Base-by-base conservation (phyloP, 148 eudicot species). In the Vaccinium vitisidaea region DNA sequence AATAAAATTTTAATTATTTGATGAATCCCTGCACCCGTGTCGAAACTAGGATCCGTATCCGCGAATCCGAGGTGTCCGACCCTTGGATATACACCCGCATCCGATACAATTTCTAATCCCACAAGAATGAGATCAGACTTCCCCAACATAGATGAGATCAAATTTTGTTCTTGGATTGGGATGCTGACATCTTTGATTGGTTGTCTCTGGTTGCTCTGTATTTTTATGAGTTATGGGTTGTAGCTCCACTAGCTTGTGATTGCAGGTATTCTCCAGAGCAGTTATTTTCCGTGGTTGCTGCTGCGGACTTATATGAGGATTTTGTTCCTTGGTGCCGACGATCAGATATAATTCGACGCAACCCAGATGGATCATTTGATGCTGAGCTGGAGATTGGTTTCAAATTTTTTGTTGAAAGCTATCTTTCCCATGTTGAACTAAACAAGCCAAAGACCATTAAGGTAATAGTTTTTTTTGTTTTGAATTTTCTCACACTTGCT, bases 291-390 rank as follows among this genome's bases (percentile, higher is more conserved):
- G 99, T 96, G 85, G 98, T 96, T 90, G 97, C 94, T 89, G 95
- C 94, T 90, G 99, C 92, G 78, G 99, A 96, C 88, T 75, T 96
- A 85, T 96, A 96, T 83, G 89, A 92, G 86, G 98, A 92, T 89
- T 96, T 96, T 87, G 88, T 94, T 65, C 99, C 97, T 13, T 96
- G 99, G 99, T 93, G 98, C 87, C 94, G 90, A 83, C 88, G 98
- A 86, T 96, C 98, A 50, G 91, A 94, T 56, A 91, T 96, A 80
- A 48, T 94, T 82, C 87, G 85, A 1, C 95, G 84, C 49, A 63
- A 87, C 50, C 95, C 95, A 69, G 97, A 93, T 93, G 99, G 97
- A 79, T 92, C 95, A 50, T 92, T 96, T 89, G 98, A 96, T 88
- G 99, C 97, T 50, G 98, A 96, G 88, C 88, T 94, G 59, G 94